These are phyloP conservation scores for Boletellus ananas DNA, from an alignment of 768 basidiomycete species.

Conservation along the genomic window DNA sequence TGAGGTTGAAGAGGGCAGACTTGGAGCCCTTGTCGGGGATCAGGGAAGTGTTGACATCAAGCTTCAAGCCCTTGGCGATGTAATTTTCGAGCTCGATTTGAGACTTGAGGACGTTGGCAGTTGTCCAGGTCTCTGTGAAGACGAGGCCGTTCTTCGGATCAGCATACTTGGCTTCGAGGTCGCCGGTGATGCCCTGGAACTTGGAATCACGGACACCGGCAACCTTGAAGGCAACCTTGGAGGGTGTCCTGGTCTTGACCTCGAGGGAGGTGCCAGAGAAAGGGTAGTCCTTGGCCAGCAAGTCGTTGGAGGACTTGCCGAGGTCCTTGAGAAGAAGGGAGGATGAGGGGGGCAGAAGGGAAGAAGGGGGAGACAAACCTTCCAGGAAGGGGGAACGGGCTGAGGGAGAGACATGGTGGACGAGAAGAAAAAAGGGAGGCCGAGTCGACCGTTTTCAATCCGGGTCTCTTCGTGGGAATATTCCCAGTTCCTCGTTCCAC, in stretches of 20 bases:
- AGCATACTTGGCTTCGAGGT: conserved; percentile 93
- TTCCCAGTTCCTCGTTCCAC: neutral
- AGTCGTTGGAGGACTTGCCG: conserved; percentile 96
- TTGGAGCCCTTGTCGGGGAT: conserved; percentile 85
- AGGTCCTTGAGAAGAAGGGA: conserved; percentile 57
- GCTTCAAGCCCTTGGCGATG: conserved; percentile 95
- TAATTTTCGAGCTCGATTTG: conserved; percentile 95
- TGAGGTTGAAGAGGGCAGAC: conserved; percentile 74
- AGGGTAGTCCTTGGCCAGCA: conserved; percentile 89
- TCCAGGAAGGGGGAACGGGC: conserved; percentile 96
- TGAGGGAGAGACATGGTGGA: conserved; percentile 82
- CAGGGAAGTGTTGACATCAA: conserved; percentile 82
- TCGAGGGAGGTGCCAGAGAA: conserved; percentile 71
- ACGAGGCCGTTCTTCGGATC: conserved; percentile 91
- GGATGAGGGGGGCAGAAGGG: neutral
- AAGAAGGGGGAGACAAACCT: conserved; percentile 43
- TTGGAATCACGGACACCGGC: conserved; percentile 77
- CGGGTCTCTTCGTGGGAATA: conserved; percentile 33
- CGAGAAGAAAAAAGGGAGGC: conserved; percentile 10
- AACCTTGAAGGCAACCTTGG: conserved; percentile 92
- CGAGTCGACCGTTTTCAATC: conserved; percentile 7
- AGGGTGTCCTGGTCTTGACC: conserved; percentile 86
- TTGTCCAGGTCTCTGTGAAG: conserved; percentile 96
- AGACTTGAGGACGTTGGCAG: conserved; percentile 86
- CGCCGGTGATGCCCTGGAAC: conserved; percentile 71